These are phyloP conservation scores for Perkinsus marinus DNA, from an alignment of 169 alveolate genomes.

Conservation along the genomic window DNA sequence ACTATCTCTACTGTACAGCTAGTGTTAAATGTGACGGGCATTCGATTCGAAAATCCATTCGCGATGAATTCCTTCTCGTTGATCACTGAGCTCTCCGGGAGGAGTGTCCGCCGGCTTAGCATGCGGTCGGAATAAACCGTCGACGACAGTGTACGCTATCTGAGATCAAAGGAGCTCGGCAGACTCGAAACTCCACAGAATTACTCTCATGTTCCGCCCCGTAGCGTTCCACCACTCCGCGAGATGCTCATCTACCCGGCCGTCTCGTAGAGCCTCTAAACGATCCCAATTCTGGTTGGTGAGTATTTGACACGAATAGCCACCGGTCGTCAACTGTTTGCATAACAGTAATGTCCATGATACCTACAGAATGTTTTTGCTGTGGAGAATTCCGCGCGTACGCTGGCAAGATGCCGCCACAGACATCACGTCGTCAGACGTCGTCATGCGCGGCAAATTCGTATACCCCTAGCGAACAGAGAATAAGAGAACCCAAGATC, in stretches of 20 bases:
- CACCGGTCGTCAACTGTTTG: neutral
- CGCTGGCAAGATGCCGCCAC: too few relatives aligned
- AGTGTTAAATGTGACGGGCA: too few relatives aligned
- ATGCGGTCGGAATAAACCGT: neutral
- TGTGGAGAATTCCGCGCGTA: too few relatives aligned
- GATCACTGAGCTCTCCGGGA: neutral
- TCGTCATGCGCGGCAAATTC: too few relatives aligned
- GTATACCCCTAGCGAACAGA: too few relatives aligned
- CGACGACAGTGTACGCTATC: neutral
- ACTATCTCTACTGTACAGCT: neutral
- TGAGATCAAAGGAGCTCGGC: neutral
- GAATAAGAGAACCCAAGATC: too few relatives aligned
- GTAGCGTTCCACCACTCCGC: neutral
- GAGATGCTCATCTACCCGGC: neutral
- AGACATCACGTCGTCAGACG: too few relatives aligned
- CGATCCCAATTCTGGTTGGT: neutral
- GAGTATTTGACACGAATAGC: neutral
- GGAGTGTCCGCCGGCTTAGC: neutral
- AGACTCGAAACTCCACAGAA: neutral
- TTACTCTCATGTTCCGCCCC: neutral
- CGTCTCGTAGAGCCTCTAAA: neutral
- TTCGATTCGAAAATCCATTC: too few relatives aligned
- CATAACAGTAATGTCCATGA: neutral
- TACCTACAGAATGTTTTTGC: neutral
- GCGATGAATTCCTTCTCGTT: too few relatives aligned